These are phyloP conservation scores for Chondrus crispus DNA, from an alignment of 23 red algal genomes.

Conservation along the genomic window DNA sequence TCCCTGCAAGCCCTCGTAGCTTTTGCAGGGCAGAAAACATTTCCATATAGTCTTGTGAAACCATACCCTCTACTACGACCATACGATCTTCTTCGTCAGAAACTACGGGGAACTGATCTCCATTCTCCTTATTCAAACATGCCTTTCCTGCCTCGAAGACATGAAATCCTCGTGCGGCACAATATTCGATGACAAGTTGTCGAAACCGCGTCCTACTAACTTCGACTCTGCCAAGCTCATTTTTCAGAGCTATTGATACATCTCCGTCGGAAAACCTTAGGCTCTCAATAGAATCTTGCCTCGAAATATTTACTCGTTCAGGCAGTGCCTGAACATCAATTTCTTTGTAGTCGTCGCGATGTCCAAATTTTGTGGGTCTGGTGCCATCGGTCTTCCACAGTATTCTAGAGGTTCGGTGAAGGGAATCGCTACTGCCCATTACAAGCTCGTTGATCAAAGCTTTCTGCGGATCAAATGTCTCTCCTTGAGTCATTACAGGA, in stretches of 20 bases:
- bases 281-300: constrained; percentile 46
- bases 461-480: background rate
- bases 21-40: constrained; percentile 2
- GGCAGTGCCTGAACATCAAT: constrained; percentile 46
- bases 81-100: background rate
- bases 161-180: constrained; percentile 13
- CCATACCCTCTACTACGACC: background rate
- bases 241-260: constrained; percentile 13
- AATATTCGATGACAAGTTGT: constrained; percentile 43
- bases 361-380: background rate
- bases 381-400: constrained; percentile 33
- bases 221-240: constrained; percentile 42
- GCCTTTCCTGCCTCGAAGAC: background rate
- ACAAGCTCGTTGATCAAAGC: constrained; percentile 11
- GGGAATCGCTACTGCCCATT: background rate
- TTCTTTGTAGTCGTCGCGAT: background rate
- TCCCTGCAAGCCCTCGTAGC: background rate
- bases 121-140: background rate
- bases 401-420: background rate
- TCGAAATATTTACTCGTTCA: constrained; percentile 39
- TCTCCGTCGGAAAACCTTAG: constrained; percentile 36
- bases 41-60: background rate
- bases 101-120: background rate
- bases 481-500: background rate
- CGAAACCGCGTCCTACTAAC: background rate